Evolutionary conservation across 192 early-diverging fungal genomes (phyloP).

Genomic region (Allomyces javanicus): DNA sequence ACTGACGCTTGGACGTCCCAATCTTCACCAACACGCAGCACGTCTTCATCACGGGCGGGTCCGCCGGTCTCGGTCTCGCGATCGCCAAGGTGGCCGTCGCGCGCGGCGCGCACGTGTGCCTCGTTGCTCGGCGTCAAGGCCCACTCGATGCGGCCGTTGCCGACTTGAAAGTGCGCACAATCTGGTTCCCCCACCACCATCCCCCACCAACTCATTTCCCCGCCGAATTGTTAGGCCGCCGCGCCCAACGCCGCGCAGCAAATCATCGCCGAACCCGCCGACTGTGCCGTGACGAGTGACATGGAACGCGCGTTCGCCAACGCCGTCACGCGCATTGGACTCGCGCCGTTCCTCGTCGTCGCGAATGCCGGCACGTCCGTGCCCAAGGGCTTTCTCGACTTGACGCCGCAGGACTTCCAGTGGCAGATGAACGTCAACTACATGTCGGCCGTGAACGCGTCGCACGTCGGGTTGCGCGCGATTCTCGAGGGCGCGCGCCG

Average conservation of each 20-base stretch:
- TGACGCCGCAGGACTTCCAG: slow-evolving; percentile 4
- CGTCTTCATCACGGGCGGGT: not conserved
- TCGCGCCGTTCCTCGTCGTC: not conserved
- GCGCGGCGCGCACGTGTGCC: not conserved
- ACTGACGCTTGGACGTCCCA: no score
- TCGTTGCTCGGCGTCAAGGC: not conserved
- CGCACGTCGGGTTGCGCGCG: slow-evolving; percentile 8
- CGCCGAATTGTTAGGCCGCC: not conserved
- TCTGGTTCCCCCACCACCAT: no score
- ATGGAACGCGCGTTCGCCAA: not conserved
- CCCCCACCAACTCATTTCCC: not conserved
- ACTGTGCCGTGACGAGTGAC: not conserved
- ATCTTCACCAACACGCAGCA: not conserved
- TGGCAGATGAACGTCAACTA: slow-evolving; percentile 20
- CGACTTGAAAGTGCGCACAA: not conserved
- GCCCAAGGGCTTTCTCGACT: not conserved
- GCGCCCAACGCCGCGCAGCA: not conserved
- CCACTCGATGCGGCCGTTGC: not conserved
- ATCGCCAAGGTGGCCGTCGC: not conserved
- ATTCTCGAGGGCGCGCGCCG: slow-evolving; percentile 10
- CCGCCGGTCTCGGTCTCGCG: not conserved
- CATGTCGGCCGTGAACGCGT: slow-evolving; percentile 14
- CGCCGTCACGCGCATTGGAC: not conserved
- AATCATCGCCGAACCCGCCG: not conserved
- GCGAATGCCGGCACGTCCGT: not conserved